Evolutionary conservation across 192 early-diverging fungal genomes (phyloP).

Genomic region (Chytriomyces hyalinus): DNA sequence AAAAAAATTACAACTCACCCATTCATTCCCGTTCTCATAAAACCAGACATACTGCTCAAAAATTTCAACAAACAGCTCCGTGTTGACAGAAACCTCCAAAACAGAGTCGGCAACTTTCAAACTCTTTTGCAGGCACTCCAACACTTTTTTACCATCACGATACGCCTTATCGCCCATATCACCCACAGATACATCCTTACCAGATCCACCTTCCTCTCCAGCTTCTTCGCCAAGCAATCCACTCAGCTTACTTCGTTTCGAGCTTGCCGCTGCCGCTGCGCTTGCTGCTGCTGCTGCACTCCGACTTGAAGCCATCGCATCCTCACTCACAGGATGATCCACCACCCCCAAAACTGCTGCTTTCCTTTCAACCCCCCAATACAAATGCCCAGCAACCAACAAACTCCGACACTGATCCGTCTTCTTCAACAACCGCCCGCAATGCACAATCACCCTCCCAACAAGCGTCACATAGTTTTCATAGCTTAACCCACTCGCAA

Average conservation of each 20-base stretch:
- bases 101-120: conserved; percentile 94
- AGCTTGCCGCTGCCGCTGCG: not conserved
- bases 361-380: conserved; percentile 73
- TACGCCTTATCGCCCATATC: conserved; percentile 68
- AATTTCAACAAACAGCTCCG: conserved; percentile 96
- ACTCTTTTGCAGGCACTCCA: conserved; percentile 92
- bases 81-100: conserved; percentile 86
- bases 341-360: not conserved
- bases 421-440: conserved; percentile 88
- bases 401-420: conserved; percentile 92
- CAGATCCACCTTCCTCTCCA: conserved; percentile 15
- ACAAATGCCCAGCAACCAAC: conserved; percentile 85
- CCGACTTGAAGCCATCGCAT: not conserved
- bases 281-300: not conserved
- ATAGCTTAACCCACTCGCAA: conserved; percentile 76
- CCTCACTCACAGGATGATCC: conserved; percentile 26
- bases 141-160: conserved; percentile 86
- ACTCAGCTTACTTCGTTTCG: conserved; percentile 19
- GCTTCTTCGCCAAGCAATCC: conserved; percentile 30
- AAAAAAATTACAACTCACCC: conserved; percentile 58
- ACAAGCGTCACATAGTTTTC: conserved; percentile 97
- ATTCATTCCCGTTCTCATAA: conserved; percentile 90
- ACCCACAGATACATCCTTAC: conserved; percentile 21
- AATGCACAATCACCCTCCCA: conserved; percentile 89
- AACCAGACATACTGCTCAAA: conserved; percentile 94